Base-by-base conservation (phyloP, 2,329 filamentous ascomycete genomes). In the Trematosphaeria pertusa region DNA sequence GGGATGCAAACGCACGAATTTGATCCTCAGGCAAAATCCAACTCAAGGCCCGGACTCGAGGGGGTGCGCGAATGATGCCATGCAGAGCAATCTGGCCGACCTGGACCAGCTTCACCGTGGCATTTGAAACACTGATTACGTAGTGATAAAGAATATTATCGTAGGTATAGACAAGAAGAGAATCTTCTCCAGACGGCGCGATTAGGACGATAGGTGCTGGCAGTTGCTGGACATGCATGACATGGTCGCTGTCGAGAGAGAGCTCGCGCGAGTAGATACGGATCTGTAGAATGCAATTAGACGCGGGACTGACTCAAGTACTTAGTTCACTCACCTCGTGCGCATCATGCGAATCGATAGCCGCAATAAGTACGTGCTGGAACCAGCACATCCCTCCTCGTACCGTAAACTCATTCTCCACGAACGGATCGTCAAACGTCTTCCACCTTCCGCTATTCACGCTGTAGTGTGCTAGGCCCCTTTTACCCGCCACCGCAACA, bases 321-420 rank as follows among this genome's bases (percentile, higher is more conserved):
- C n/a, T n/a, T n/a, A n/a, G n/a, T n/a, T n/a, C n/a, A 50, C 67
- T 47, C 72, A 83, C 81, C 76, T 96, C 88, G 62, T 91, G 91
- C 17, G 86, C 86, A 56, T 86, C 83, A 58, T 88, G 89, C 43
- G 85, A 86, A 71, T 99, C 94, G n/a, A 97, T 87, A 3, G 93
- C 91, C 30, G 91, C 92, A 45, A 97, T 89, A 14, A 99, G 79
- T 22, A 97, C 89, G 72, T 99, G 93, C 58, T 96, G 91, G 67
- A 96, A 92, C 94, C 94, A 99, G 69, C 93, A 97, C 92, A 99
- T 96, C 5, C 94, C 94, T 37, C 94, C 94, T 53, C 92, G 82
- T 11, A 99, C 90, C 18, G 91, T 85, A 67, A 99, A 99, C 53
- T 92, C 90, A 61, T 92, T 91, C 71, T 97, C 94, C 64, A 87